Base-by-base conservation (phyloP, 208 protist genomes). In the Naegleria gruberi region DNA sequence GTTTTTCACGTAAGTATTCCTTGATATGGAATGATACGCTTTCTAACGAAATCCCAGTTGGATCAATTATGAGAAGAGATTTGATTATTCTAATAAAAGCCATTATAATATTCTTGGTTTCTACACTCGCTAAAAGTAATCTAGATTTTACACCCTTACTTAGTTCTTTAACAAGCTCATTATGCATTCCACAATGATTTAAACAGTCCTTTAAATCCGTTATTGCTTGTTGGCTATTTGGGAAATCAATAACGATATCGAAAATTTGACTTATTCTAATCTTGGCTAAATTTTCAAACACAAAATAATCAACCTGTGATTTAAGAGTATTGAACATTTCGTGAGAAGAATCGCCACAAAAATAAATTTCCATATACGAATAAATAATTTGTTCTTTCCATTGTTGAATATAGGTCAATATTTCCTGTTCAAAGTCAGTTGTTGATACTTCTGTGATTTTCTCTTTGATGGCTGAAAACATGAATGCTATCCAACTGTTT, bases 221-320 rank as follows among this genome's bases (percentile, higher is more conserved):
- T 1, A 87, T 37, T 12, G 83, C 41, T 37, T 30, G 83, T 40
- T 87, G 19, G 12, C 83, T 87, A 40, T 7, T 23, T 55, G 83
- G 83, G 37, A 41, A 87, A 55, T 47, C 12, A n/a, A 55, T 55
- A 34, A 87, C 55, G 4, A 87, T 87, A 40, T 87, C 44, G 55
- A 87, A 87, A 23, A 87, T 34, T 55, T 87, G n/a, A 37, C n/a
- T 15, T 44, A 87, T 87, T 34, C 83, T 87, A 12, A 77, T 77
- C 8, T 37, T 77, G 0, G 65, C 30, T 8, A 77, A 37, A 7
- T 30, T 77, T 77, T 77, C 65, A 77, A 37, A 77, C 2, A 77
- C 30, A n/a, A 77, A 77, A 77, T 77, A 77, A 77, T 77, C 65
- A 5, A 77, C 30, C 34, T 77, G 65, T 37, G 65, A 37, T 77